These are phyloP conservation scores for Paramecium primaurelia DNA, from an alignment of 73 alveolate species.

Conservation along the genomic window DNA sequence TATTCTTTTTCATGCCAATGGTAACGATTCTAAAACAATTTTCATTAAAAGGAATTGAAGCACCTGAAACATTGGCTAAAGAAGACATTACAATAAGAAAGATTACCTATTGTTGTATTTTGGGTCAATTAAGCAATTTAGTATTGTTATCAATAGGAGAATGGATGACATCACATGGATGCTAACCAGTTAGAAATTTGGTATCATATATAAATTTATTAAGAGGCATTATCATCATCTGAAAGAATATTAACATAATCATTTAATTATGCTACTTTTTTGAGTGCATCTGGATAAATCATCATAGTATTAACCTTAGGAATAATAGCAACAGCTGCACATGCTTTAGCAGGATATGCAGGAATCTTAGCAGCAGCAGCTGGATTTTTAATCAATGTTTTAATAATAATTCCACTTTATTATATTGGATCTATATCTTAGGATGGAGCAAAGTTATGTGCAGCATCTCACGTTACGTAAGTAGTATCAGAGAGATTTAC, in stretches of 20 bases:
- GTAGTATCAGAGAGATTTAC: background rate
- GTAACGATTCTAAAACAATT: background rate
- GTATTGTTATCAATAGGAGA: background rate
- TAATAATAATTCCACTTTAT: background rate
- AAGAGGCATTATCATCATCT: slow-evolving; percentile 10
- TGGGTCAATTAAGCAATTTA: slow-evolving; percentile 25
- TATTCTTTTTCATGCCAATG: slow-evolving; percentile 5
- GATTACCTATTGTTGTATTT: slow-evolving; percentile 16
- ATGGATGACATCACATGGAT: slow-evolving; percentile 44
- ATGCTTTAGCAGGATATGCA: slow-evolving; percentile 24
- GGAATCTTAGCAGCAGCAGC: slow-evolving; percentile 26
- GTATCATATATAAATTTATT: background rate
- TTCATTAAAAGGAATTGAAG: background rate
- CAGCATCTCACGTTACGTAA: slow-evolving; percentile 5
- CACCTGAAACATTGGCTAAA: background rate
- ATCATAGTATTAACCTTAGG: slow-evolving; percentile 6
- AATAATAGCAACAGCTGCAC: background rate
- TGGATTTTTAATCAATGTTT: background rate
- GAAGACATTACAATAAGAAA: background rate
- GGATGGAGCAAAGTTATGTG: slow-evolving; percentile 31
- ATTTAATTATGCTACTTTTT: background rate
- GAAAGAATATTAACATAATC: background rate
- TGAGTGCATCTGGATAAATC: background rate
- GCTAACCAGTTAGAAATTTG: slow-evolving; percentile 46
- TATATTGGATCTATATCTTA: background rate